These are phyloP conservation scores for Penicillium turbatum DNA, from an alignment of 495 filamentous ascomycete genomes.

Conservation along the genomic window DNA sequence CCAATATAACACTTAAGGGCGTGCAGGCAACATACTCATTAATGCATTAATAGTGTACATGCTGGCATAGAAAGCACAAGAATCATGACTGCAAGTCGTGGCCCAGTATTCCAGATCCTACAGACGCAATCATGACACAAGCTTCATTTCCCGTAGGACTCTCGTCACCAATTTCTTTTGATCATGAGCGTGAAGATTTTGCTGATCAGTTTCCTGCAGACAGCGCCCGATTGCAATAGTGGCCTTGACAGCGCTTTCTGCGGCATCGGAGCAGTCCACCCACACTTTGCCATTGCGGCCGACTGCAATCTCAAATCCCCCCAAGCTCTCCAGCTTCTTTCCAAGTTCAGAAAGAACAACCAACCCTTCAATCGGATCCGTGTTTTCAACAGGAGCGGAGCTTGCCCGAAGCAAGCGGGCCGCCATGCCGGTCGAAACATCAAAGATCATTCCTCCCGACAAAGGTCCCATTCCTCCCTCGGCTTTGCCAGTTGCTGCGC, in stretches of 20 bases:
- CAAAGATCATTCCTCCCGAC: slow-evolving; percentile 81
- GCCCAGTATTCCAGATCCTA: not conserved
- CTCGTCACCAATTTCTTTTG: slow-evolving; percentile 78
- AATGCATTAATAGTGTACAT: slow-evolving; percentile 11
- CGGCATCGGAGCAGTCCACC: slow-evolving; percentile 68
- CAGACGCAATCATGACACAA: slow-evolving; percentile 26
- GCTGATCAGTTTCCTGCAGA: slow-evolving; percentile 68
- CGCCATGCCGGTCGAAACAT: slow-evolving; percentile 74
- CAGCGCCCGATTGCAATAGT: slow-evolving; percentile 79
- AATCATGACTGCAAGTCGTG: not conserved
- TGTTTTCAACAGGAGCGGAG: slow-evolving; percentile 54
- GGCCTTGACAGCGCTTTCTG: slow-evolving; percentile 48
- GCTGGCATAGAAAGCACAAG: slow-evolving; percentile 10
- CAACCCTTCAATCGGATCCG: slow-evolving; percentile 59
- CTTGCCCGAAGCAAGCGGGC: slow-evolving; percentile 58
- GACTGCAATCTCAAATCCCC: slow-evolving; percentile 86
- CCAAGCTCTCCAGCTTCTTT: slow-evolving; percentile 57
- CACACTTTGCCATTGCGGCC: slow-evolving; percentile 92
- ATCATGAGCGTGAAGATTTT: slow-evolving; percentile 59
- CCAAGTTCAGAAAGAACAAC: slow-evolving; percentile 79
- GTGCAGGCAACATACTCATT: not conserved
- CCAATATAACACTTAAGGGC: too few relatives aligned
- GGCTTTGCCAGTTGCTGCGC: slow-evolving; percentile 77
- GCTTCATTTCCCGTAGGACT: slow-evolving; percentile 51
- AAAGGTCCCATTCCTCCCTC: slow-evolving; percentile 88